Percentiles rank a stretch among this genome's conserved stretches.
Evolutionary conservation across 2,329 filamentous ascomycete species (phyloP).

Genomic region (Parastagonospora nodorum): DNA sequence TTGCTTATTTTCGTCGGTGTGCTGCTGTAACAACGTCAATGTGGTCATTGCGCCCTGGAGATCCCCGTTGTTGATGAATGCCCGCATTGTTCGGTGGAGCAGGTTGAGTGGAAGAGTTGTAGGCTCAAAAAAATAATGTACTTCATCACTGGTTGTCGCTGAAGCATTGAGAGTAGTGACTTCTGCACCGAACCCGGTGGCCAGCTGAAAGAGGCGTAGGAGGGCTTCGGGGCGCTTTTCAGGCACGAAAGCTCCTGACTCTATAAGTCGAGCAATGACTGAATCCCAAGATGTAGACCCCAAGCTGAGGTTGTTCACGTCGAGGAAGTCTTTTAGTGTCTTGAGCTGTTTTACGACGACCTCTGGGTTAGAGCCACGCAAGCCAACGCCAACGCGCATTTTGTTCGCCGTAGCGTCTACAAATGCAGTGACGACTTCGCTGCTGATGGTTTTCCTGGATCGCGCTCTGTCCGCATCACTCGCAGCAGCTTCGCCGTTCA

Average conservation of each 20-base stretch:
- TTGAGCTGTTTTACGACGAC: conserved; percentile 41
- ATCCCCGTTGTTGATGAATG: conserved; percentile 47
- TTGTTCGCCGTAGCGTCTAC: conserved; percentile 58
- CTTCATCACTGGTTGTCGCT: conserved; percentile 17
- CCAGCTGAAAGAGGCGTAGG: conserved; percentile 46
- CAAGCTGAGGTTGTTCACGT: conserved; percentile 44
- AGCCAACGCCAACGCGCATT: conserved; percentile 51
- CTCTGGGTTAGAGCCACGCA: conserved; percentile 43
- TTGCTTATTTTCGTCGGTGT: conserved; percentile 52
- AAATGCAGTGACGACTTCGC: conserved; percentile 62
- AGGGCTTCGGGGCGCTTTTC: conserved; percentile 53
- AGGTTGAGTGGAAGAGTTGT: conserved; percentile 50
- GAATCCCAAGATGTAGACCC: conserved; percentile 52
- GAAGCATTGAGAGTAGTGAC: conserved; percentile 44
- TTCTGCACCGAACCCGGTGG: conserved; percentile 49
- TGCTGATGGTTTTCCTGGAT: conserved; percentile 58
- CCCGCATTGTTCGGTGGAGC: conserved; percentile 49
- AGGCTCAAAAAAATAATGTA: conserved; percentile 52
- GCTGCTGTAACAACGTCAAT: conserved; percentile 45
- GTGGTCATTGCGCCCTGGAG: conserved; percentile 45
- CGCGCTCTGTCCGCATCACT: conserved; percentile 31
- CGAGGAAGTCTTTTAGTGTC: conserved; percentile 46
- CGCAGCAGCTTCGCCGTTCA: conserved; percentile 18
- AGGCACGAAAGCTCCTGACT: conserved; percentile 54
- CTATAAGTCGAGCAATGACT: conserved; percentile 55